Percentiles rank a stretch among this genome's conserved stretches.
These are phyloP conservation scores for Komagataella mondaviorum DNA, from an alignment of 805 yeast species.

Conservation along the genomic window DNA sequence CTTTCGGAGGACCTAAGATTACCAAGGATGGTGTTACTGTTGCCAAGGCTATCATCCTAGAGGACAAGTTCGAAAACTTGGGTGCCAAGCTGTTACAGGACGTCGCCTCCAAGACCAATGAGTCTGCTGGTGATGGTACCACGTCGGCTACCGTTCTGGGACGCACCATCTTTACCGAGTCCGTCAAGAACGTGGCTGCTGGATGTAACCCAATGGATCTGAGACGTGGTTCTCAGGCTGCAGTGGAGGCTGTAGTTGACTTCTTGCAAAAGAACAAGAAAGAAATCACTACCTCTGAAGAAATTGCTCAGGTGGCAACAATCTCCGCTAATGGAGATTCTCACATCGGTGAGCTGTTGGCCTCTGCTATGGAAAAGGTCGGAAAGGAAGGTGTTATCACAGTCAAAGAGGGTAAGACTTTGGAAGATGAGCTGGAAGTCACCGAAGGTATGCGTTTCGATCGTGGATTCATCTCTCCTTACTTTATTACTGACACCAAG, in stretches of 20 bases:
- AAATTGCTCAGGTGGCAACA: slow-evolving; percentile 96
- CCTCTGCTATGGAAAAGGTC: slow-evolving; percentile 95
- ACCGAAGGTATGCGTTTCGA: slow-evolving; percentile 98
- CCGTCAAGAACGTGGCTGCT: slow-evolving; percentile 94
- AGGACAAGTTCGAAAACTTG: slow-evolving; percentile 89
- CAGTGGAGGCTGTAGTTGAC: slow-evolving; percentile 84
- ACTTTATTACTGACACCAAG: slow-evolving; percentile 90
- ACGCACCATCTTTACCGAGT: slow-evolving; percentile 87
- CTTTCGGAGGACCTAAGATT: slow-evolving; percentile 93
- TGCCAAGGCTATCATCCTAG: slow-evolving; percentile 69
- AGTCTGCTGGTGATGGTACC: slow-evolving; percentile 97
- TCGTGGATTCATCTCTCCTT: slow-evolving; percentile 94
- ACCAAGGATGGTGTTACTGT: slow-evolving; percentile 99
- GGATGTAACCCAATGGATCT: slow-evolving; percentile 99
- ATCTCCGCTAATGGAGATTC: slow-evolving; percentile 94
- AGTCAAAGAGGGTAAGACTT: slow-evolving; percentile 92
- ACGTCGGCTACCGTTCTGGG: slow-evolving; percentile 96
- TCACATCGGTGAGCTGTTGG: slow-evolving; percentile 83
- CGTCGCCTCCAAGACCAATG: slow-evolving; percentile 94
- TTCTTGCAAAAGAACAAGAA: slow-evolving; percentile 77
- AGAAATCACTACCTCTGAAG: slow-evolving; percentile 87
- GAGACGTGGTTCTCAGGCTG: slow-evolving; percentile 95
- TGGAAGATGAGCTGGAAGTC: slow-evolving; percentile 92
- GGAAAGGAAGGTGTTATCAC: slow-evolving; percentile 99
- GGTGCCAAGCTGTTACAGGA: slow-evolving; percentile 94